phyloP scores from a whole-genome alignment of 176 grass and related monocot genomes.

The Aechmea fasciata region DNA sequence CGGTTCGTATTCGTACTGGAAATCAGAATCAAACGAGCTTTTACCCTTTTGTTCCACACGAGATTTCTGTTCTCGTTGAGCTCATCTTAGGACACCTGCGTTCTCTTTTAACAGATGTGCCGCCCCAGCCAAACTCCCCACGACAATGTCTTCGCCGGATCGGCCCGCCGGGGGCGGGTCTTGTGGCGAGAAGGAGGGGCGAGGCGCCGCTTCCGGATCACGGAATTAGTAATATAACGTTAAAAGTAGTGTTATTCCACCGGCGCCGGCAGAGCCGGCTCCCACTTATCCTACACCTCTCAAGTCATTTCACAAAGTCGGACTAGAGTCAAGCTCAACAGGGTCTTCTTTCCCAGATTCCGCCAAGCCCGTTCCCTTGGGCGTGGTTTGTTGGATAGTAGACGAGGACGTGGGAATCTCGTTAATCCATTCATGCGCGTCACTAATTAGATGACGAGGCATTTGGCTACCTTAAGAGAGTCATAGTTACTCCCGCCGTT shows the following conservation, averaged over 20 bases:
- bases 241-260: conserved; percentile 57
- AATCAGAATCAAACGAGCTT: conserved; percentile 35
- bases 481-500: conserved; percentile 6
- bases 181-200: not conserved
- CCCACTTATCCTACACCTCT: too few species aligned
- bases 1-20: conserved; percentile 33
- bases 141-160: conserved; percentile 68
- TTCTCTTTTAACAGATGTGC: conserved; percentile 47
- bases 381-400: too few species aligned
- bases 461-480: conserved; percentile 34
- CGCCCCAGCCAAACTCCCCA: conserved; percentile 22
- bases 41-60: conserved; percentile 36
- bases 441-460: conserved; percentile 28
- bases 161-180: conserved; percentile 12
- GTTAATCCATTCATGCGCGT: conserved; percentile 37
- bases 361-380: too few species aligned
- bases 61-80: conserved; percentile 51
- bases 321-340: too few species aligned
- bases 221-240: conserved; percentile 48
- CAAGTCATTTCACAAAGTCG: too few species aligned
- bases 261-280: too few species aligned
- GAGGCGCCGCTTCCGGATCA: conserved; percentile 19
- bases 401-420: conserved; percentile 33
- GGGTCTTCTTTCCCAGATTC: too few species aligned
- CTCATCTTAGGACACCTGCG: conserved; percentile 40